phyloP scores from a whole-genome alignment of 2,329 filamentous ascomycete species.

The Talaromyces rugulosus region DNA sequence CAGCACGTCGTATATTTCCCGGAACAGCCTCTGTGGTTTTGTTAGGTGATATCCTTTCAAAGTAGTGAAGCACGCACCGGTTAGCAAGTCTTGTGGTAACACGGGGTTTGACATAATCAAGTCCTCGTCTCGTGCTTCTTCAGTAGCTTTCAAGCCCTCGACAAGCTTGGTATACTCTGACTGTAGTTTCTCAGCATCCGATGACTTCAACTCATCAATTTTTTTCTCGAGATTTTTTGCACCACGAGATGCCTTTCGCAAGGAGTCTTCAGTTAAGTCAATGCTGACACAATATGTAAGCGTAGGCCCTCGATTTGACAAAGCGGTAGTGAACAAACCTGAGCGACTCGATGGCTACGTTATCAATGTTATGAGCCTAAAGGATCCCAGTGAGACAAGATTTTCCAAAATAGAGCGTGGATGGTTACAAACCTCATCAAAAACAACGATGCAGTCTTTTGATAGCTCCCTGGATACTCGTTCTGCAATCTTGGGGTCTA shows the following conservation, averaged over 20 bases:
- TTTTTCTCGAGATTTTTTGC: conserved; percentile 86
- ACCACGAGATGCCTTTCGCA: conserved; percentile 84
- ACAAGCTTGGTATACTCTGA: conserved; percentile 95
- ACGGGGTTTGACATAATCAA: conserved; percentile 97
- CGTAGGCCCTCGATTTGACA: neutral
- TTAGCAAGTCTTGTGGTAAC: conserved; percentile 86
- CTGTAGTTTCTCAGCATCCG: conserved; percentile 88
- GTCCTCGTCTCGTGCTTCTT: conserved; percentile 87
- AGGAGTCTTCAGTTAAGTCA: conserved; percentile 90
- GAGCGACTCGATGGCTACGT: conserved; percentile 90
- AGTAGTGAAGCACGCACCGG: conserved; percentile 31
- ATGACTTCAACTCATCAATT: conserved; percentile 92
- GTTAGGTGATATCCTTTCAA: neutral
- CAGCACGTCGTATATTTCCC: conserved; percentile 90
- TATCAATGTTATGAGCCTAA: conserved; percentile 92
- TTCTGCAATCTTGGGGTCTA: conserved; percentile 97
- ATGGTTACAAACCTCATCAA: conserved; percentile 63
- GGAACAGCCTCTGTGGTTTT: conserved; percentile 70
- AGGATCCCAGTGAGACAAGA: neutral
- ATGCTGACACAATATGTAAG: conserved; percentile 62
- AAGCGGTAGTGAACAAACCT: conserved; percentile 1
- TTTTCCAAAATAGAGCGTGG: neutral
- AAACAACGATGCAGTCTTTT: conserved; percentile 97
- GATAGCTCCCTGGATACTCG: conserved; percentile 91
- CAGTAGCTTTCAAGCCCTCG: conserved; percentile 80